phyloP scores from a whole-genome alignment of 1,284 basidiomycete species.

The Wolfiporia cocos region DNA sequence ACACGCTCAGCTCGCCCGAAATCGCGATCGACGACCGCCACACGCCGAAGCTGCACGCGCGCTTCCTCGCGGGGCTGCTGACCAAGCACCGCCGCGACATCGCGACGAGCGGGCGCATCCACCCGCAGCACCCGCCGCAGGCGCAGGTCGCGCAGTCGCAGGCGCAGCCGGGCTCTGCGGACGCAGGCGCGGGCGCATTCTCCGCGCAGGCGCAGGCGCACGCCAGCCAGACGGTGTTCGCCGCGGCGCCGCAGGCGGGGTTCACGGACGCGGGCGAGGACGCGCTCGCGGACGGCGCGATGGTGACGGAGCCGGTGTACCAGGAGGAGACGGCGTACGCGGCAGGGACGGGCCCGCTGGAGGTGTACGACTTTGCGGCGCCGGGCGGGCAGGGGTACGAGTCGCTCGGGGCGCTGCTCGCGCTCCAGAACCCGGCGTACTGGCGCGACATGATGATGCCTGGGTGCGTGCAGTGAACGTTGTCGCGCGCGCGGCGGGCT shows the following conservation, averaged over 20 bases:
- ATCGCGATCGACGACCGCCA: slow-evolving; percentile 80
- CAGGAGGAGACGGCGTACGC: slow-evolving; percentile 19
- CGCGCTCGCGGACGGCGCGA: neutral
- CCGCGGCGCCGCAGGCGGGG: neutral
- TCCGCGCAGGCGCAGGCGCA: neutral
- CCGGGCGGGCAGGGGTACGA: slow-evolving; percentile 27
- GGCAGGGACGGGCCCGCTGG: slow-evolving; percentile 13
- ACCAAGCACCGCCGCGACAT: slow-evolving; percentile 63
- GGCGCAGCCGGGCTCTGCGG: slow-evolving; percentile 5
- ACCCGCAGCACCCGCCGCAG: slow-evolving; percentile 35
- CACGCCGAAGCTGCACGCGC: slow-evolving; percentile 74
- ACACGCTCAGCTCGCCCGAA: slow-evolving; percentile 61
- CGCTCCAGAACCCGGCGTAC: slow-evolving; percentile 63
- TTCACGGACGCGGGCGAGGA: slow-evolving; percentile 7
- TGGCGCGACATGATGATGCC: slow-evolving; percentile 81
- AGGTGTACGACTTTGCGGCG: slow-evolving; percentile 18
- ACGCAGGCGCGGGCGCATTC: neutral
- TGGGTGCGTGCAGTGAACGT: slow-evolving; percentile 37
- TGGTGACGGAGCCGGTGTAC: slow-evolving; percentile 16
- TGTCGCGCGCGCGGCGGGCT: no score
- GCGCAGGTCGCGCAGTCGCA: slow-evolving; percentile 12
- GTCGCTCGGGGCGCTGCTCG: slow-evolving; percentile 65
- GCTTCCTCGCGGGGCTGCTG: slow-evolving; percentile 67
- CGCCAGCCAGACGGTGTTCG: neutral
- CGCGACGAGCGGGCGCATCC: slow-evolving; percentile 39